Conservation (phyloP, 306 rosid species). For the Biancaea sappan region DNA sequence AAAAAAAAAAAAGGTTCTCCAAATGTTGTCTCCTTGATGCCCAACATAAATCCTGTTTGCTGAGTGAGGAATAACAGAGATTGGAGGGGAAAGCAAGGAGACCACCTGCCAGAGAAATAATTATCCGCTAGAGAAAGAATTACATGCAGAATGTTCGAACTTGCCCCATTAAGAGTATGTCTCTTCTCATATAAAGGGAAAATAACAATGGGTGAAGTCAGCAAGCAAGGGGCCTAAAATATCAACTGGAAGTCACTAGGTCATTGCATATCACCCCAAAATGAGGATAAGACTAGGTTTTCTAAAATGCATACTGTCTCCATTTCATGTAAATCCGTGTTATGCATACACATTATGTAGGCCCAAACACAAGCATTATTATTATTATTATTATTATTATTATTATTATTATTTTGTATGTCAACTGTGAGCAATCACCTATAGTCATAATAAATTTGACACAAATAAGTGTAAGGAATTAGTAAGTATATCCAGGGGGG, state of each 20-base stretch:
- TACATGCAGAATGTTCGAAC: not conserved
- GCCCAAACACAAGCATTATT: not conserved
- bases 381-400: too few species aligned
- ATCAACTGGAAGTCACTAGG: slow-evolving; percentile 21
- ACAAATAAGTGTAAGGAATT: slow-evolving; percentile 22
- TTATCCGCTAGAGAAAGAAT: not conserved
- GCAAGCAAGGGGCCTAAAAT: slow-evolving; percentile 1
- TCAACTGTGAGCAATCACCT: not conserved
- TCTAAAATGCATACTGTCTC: not conserved
- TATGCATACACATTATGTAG: not conserved
- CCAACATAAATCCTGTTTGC: slow-evolving; percentile 7
- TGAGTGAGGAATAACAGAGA: not conserved
- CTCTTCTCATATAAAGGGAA: not conserved
- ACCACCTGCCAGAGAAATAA: not conserved
- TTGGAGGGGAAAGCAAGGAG: not conserved
- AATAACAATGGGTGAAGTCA: not conserved
- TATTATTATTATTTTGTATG: too few species aligned
- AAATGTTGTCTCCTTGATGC: slow-evolving; percentile 20
- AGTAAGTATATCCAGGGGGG: slow-evolving; percentile 24
- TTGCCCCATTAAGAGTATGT: not conserved
- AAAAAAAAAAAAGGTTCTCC: slow-evolving; percentile 19
- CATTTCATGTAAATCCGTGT: not conserved
- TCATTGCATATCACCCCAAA: not conserved
- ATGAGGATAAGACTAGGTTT: not conserved
- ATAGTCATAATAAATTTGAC: slow-evolving; percentile 4